Evolutionary conservation across 176 grass and related monocot species (phyloP), one percentile per base, ranked within the genome.

Genomic region (Carex kokanica): DNA sequence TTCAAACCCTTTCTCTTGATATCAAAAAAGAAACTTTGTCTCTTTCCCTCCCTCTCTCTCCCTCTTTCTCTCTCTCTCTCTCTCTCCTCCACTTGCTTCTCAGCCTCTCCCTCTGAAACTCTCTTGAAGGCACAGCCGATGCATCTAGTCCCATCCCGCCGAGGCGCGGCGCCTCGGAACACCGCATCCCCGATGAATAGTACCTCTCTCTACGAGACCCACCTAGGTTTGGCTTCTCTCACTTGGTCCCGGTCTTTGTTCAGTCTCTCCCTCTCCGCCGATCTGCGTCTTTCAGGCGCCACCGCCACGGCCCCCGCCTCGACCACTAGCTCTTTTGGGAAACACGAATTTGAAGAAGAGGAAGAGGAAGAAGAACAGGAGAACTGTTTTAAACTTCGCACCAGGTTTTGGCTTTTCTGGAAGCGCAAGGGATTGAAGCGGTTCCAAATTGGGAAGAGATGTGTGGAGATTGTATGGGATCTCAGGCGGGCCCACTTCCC

Each of bases 201-300:
- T 73, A 95, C 92, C 3, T 94, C 95, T 51, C 82, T 94, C 38
- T 95, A 98, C 89, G 89, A 91, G 81, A 95, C 95, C n/a, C 86
- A 81, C 57, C 90, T 98, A 23, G 95, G 95, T 79, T 38, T 92
- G 51, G 95, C 89, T 25, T 83, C 95, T 70, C 86, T 95, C 59
- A 88, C 95, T 53, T 98, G 95, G 95, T 94, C 92, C 51, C 92
- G 92, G 72, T 85, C 86, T 82, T 83, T 88, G 51, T 68, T 98
- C 49, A 91, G 95, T 25, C 86, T 98, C 87, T 80, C 87, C 85
- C 90, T 98, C 54, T 91, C 87, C 6, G 92, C 84, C 11, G 95
- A 94, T 78, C 78, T 98, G 65, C 88, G 86, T 84, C 74, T 95
- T 74, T 59, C 82, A 8, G 58, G 53, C 67, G 34, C 81, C 70